A percentile compares a stretch with the other conserved stretches of the same genome.
Evolutionary conservation across 768 basidiomycete genomes (phyloP).

Genomic region (Auriscalpium vulgare): DNA sequence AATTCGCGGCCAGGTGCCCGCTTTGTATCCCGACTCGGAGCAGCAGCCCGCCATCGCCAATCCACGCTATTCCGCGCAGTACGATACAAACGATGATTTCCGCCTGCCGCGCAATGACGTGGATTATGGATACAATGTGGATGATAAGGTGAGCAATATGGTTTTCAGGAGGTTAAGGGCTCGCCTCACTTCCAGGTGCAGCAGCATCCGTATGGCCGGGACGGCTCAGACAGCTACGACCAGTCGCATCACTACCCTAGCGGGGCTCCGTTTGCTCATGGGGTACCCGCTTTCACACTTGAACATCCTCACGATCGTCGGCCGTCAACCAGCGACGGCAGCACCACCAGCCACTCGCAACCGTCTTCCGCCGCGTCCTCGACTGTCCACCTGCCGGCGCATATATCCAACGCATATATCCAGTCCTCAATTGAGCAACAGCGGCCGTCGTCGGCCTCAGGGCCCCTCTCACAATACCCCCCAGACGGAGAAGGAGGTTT

Average conservation of each 20-base stretch:
- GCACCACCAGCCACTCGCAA: slow-evolving; percentile 32
- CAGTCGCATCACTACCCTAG: neutral
- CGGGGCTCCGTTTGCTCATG: slow-evolving; percentile 4
- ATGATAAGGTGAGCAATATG: slow-evolving; percentile 8
- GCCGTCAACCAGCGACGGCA: slow-evolving; percentile 33
- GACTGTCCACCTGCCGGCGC: slow-evolving; percentile 38
- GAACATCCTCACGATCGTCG: slow-evolving; percentile 13
- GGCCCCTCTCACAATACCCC: neutral
- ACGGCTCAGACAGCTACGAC: slow-evolving; percentile 5
- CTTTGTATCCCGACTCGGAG: slow-evolving; percentile 11
- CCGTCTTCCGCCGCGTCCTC: slow-evolving; percentile 51
- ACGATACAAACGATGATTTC: slow-evolving; percentile 3
- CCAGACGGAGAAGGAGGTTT: slow-evolving; percentile 20
- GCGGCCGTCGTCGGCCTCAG: slow-evolving; percentile 13
- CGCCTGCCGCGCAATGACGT: slow-evolving; percentile 6
- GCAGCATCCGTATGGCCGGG: neutral
- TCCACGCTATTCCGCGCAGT: slow-evolving; percentile 6
- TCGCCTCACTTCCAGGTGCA: too few species aligned
- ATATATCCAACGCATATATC: slow-evolving; percentile 3
- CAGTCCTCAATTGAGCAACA: slow-evolving; percentile 16
- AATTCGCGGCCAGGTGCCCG: neutral
- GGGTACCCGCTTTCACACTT: slow-evolving; percentile 14
- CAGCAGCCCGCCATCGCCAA: neutral
- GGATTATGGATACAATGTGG: slow-evolving; percentile 10
- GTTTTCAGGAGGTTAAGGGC: too few species aligned